A percentile compares a stretch with the other conserved stretches of the same genome.
phyloP scores from a whole-genome alignment of 805 yeast genomes.

The Middelhovenomyces tepae region DNA sequence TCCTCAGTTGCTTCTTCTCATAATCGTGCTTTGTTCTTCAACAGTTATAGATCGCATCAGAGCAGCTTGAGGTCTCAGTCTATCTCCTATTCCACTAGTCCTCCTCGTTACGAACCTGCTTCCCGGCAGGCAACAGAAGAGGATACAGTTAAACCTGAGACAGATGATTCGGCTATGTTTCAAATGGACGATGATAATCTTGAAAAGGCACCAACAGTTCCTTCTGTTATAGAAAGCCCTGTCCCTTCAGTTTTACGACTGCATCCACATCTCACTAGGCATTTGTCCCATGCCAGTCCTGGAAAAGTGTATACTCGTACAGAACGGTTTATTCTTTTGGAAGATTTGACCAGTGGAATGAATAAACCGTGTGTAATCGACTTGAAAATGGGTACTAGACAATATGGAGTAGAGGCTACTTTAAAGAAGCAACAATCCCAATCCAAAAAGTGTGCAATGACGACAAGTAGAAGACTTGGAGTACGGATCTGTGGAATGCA shows the following conservation, averaged over 20 bases:
- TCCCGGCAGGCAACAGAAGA: slow-evolving; percentile 7
- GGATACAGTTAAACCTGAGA: too few species aligned
- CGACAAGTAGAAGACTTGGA: slow-evolving; percentile 77
- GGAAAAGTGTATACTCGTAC: slow-evolving; percentile 37
- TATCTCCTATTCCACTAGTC: too few species aligned
- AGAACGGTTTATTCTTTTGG: slow-evolving; percentile 77
- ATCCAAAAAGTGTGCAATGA: slow-evolving; percentile 64
- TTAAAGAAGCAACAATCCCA: slow-evolving; percentile 68
- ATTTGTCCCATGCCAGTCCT: slow-evolving; percentile 22
- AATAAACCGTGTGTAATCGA: slow-evolving; percentile 84
- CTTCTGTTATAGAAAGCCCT: neutral
- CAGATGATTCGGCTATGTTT: slow-evolving; percentile 13
- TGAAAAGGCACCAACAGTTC: slow-evolving; percentile 2
- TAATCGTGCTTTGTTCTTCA: too few species aligned
- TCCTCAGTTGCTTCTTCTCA: too few species aligned
- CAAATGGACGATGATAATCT: slow-evolving; percentile 15
- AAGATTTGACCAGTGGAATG: slow-evolving; percentile 83
- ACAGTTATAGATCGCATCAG: too few species aligned
- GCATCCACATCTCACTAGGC: neutral
- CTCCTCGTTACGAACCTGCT: too few species aligned
- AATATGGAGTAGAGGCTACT: slow-evolving; percentile 91
- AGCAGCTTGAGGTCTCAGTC: too few species aligned
- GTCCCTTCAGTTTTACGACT: neutral
- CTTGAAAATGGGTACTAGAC: slow-evolving; percentile 96
- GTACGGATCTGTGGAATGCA: slow-evolving; percentile 95